Base-by-base conservation (phyloP, 345 rosid genomes). In the Corchorus olitorius region DNA sequence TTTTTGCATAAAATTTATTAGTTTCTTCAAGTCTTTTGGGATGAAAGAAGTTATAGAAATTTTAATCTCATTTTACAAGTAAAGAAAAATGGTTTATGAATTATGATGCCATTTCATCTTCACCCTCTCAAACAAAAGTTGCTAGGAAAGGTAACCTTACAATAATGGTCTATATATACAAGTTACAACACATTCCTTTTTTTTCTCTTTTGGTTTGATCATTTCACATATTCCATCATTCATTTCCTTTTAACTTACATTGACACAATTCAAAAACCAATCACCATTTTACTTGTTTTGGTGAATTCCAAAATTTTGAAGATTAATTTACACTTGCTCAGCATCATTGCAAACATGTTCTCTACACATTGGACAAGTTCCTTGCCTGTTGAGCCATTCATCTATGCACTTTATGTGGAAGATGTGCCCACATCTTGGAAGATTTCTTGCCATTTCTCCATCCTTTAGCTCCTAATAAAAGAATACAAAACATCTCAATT, bases 351-450 rank as follows among this genome's bases (percentile, higher is more conserved):
- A 79, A 34, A 91, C 83, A 65, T 56, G 60, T 34, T 81, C 81
- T 84, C 97, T 85, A 76, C 98, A 94, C 55, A 91, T 84, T n/a
- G 98, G 98, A 41, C 97, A 94, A 20, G 91, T 86, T 13, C 82
- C 91, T 64, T 87, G 86, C 68, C 81, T 75, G 20, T 64, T 69
- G 14, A 94, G 77, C 98, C 98, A 94, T 70, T 81, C 76, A 81
- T 94, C 97, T 78, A 92, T 68, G 79, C 97, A 94, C 3, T 71
- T 81, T 83, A 77, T 65, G 81, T 94, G 98, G 83, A 88, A 91
- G n/a, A 48, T 50, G 52, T 92, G 98, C 39, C 87, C 85, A 66
- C 98, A 94, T 17, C 34, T 65, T 8, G 90, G 90, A 50, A 94
- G 90, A 43, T 83, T 80, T 78, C 93, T 92, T 74, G 82, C 79